Conservation (phyloP, 1,139 yeast genomes). For the Geotrichum restrictum region DNA sequence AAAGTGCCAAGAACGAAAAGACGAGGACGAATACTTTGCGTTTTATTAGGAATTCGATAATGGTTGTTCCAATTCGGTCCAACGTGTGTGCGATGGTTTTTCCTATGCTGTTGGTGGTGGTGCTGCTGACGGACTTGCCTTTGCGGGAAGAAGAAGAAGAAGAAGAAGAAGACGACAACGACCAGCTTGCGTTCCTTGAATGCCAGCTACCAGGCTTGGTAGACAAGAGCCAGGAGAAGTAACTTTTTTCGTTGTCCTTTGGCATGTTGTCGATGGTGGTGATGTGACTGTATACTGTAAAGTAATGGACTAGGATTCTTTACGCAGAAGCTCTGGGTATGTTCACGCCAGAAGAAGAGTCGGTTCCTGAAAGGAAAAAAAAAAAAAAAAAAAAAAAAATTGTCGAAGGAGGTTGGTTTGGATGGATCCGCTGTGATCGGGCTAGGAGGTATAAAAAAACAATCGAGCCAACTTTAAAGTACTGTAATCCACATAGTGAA, state of each 20-base stretch:
- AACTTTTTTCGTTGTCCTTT: constrained; percentile 16
- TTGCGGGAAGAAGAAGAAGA: constrained; percentile 17
- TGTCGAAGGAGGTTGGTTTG: too few relatives aligned
- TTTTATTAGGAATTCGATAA: constrained; percentile 10
- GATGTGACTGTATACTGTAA: background rate
- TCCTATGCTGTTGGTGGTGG: background rate
- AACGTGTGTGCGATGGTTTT: background rate
- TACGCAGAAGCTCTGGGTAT: too few relatives aligned
- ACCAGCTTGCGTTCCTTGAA: constrained; percentile 14
- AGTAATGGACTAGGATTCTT: background rate
- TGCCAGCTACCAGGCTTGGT: constrained; percentile 7
- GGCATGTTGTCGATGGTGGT: constrained; percentile 16
- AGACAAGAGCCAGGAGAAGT: constrained; percentile 8
- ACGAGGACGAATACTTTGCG: constrained; percentile 28
- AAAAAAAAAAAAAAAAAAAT: too few relatives aligned
- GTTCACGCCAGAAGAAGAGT: too few relatives aligned
- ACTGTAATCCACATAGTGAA: too few relatives aligned
- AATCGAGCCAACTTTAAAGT: too few relatives aligned
- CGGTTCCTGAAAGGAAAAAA: too few relatives aligned
- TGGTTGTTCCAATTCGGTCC: constrained; percentile 7
- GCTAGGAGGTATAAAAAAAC: too few relatives aligned
- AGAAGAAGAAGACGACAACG: too few relatives aligned
- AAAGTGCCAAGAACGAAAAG: constrained; percentile 32
- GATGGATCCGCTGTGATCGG: too few relatives aligned
- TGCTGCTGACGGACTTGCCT: constrained; percentile 14